These are phyloP conservation scores for Sporisorium graminicola DNA, from an alignment of 1,284 basidiomycete genomes.

Conservation along the genomic window DNA sequence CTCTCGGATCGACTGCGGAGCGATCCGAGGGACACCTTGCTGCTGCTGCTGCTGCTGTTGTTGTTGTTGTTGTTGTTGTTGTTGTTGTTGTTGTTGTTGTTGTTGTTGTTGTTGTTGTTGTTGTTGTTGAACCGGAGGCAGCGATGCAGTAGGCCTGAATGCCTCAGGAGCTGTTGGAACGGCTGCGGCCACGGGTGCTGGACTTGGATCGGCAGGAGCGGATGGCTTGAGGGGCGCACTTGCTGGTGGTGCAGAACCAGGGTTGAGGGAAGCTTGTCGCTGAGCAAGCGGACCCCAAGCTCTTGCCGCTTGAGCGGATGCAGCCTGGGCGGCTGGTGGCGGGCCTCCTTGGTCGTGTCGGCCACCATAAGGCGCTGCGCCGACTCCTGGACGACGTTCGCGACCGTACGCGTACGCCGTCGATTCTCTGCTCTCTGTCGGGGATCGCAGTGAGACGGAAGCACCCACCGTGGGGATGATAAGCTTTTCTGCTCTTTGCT, in stretches of 20 bases:
- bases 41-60: background rate
- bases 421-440: conserved; percentile 37
- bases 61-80: conserved; percentile 5
- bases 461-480: conserved; percentile 49
- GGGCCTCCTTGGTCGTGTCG: conserved; percentile 23
- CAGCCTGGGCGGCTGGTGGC: conserved; percentile 22
- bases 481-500: conserved; percentile 46
- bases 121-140: conserved; percentile 19
- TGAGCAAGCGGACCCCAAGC: conserved; percentile 67
- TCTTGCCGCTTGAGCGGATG: conserved; percentile 30
- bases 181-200: conserved; percentile 10
- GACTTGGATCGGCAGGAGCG: conserved; percentile 12
- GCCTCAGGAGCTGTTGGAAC: conserved; percentile 17
- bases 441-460: conserved; percentile 50
- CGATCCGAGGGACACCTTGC: background rate
- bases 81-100: conserved; percentile 21
- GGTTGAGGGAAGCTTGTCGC: conserved; percentile 54
- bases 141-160: conserved; percentile 6
- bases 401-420: conserved; percentile 31
- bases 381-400: conserved; percentile 28
- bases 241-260: conserved; percentile 32
- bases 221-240: conserved; percentile 15
- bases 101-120: too few species aligned
- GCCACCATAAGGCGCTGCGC: conserved; percentile 22
- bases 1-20: conserved; percentile 9